These are phyloP conservation scores for Pseudonectria foliicola DNA, from an alignment of 2,329 filamentous ascomycete genomes.

Conservation along the genomic window DNA sequence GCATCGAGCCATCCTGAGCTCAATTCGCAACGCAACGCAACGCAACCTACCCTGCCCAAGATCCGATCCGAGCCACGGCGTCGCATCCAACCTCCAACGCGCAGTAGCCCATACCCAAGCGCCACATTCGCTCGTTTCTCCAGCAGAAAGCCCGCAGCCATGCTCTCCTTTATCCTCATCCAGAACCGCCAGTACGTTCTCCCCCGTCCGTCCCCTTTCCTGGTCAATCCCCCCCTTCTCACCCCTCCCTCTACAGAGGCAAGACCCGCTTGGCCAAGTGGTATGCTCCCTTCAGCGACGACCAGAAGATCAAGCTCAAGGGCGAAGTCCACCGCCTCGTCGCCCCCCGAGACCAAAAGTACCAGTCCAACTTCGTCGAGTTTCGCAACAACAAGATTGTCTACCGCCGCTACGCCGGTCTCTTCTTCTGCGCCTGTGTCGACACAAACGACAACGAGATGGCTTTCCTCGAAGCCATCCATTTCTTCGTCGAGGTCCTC, in stretches of 20 bases:
- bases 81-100: neutral
- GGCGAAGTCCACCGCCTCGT: conserved; percentile 98
- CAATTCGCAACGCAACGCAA: too few relatives aligned
- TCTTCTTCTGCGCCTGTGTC: conserved; percentile 99
- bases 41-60: neutral
- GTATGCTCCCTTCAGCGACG: conserved; percentile 97
- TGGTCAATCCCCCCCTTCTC: neutral
- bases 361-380: conserved; percentile 99
- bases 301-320: conserved; percentile 98
- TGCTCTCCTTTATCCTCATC: conserved; percentile 84
- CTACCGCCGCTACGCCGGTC: conserved; percentile 91
- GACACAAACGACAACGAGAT: conserved; percentile 99
- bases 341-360: conserved; percentile 95
- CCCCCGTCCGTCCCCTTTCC: neutral
- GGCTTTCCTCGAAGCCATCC: conserved; percentile 92
- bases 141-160: conserved; percentile 15
- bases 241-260: conserved; percentile 53
- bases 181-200: conserved; percentile 74
- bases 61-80: neutral
- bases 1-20: too few relatives aligned
- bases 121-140: conserved; percentile 1
- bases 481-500: conserved; percentile 98
- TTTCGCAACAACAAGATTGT: conserved; percentile 92
- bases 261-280: conserved; percentile 98
- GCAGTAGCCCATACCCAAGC: too few relatives aligned